A percentile compares a stretch with the other conserved stretches of the same genome.
phyloP scores from a whole-genome alignment of 345 rosid species.

The Brassica cretica region DNA sequence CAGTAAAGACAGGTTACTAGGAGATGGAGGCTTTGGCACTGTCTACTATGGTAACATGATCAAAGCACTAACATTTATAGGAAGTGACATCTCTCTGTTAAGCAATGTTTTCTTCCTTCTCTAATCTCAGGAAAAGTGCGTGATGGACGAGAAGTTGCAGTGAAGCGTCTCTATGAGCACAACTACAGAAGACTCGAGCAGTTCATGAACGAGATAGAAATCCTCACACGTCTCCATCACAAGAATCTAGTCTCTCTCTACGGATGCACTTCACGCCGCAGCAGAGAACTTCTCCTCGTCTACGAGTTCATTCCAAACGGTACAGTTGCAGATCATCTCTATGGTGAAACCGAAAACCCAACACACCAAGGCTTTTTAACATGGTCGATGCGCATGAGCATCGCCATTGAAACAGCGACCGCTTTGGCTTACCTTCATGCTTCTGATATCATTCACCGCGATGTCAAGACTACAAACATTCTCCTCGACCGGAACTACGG shows the following conservation, averaged over 20 bases:
- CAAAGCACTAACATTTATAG: not conserved
- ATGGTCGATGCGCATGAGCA: slow-evolving; percentile 59
- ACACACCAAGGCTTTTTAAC: slow-evolving; percentile 37
- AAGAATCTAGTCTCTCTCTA: slow-evolving; percentile 67
- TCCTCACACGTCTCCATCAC: slow-evolving; percentile 62
- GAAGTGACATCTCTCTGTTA: not conserved
- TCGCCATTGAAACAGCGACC: slow-evolving; percentile 62
- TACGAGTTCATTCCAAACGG: slow-evolving; percentile 65
- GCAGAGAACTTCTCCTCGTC: slow-evolving; percentile 64
- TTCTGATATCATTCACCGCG: slow-evolving; percentile 58
- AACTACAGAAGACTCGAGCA: slow-evolving; percentile 50
- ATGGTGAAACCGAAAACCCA: slow-evolving; percentile 46
- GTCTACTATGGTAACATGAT: slow-evolving; percentile 60
- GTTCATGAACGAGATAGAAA: slow-evolving; percentile 62
- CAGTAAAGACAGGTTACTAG: slow-evolving; percentile 49
- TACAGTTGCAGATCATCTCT: slow-evolving; percentile 69
- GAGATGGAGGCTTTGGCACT: slow-evolving; percentile 76
- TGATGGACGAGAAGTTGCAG: slow-evolving; percentile 74
- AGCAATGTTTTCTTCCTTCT: not conserved
- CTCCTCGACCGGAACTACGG: slow-evolving; percentile 55
- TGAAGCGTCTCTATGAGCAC: slow-evolving; percentile 64
- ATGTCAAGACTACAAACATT: slow-evolving; percentile 69
- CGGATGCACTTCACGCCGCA: slow-evolving; percentile 59
- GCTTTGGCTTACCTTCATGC: slow-evolving; percentile 72
- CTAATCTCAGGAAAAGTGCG: slow-evolving; percentile 51